Base-by-base conservation (phyloP, 768 basidiomycete genomes). In the Amanita molliuscula region DNA sequence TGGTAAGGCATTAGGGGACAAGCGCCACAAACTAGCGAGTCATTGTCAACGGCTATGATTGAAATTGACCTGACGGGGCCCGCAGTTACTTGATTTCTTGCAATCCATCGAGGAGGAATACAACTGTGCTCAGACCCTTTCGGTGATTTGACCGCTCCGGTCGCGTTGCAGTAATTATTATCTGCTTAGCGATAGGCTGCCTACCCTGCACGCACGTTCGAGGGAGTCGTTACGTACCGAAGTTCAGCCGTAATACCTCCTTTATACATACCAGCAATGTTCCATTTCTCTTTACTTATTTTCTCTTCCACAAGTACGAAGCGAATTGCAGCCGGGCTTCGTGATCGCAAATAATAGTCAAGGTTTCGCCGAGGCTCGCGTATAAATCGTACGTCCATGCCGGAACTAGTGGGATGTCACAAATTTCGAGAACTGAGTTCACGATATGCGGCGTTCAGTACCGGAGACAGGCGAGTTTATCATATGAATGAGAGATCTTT, bases 1-100 rank as follows among this genome's bases (percentile, higher is more conserved):
- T 2, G 92, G 88, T 3, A 82, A 75, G 59, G 59, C 61, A 50
- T 65, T 90, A 62, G 90, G 88, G 20, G 71, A 75, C 52, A 80
- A 75, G 56, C 70, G 91, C 55, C 91, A 94, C 61, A 66, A 77
- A 56, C 68, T 84, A 45, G 90, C 91, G 55, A 53, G 63, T 56
- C 26, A 23, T 34, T 5, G 7, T 35, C 20, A 33, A 13, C 21
- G 10, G 11, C 29, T 42, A 23, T 16, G 10, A 28, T 15, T 25
- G 21, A 33, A 33, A 13, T 25, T 33, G n/a, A 23, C 38, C 51
- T 58, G n/a, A 47, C 15, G 25, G 8, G 23, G 47, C 52, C 29
- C 33, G 15, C 60, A 88, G 87, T 72, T 88, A 64, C 56, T 83
- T 15, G 70, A 77, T 15, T 88, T 88, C 61, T 65, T 88, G 28